Evolutionary conservation across 257 asterid species (phyloP).

Genomic region (Ajuga chamaepitys): DNA sequence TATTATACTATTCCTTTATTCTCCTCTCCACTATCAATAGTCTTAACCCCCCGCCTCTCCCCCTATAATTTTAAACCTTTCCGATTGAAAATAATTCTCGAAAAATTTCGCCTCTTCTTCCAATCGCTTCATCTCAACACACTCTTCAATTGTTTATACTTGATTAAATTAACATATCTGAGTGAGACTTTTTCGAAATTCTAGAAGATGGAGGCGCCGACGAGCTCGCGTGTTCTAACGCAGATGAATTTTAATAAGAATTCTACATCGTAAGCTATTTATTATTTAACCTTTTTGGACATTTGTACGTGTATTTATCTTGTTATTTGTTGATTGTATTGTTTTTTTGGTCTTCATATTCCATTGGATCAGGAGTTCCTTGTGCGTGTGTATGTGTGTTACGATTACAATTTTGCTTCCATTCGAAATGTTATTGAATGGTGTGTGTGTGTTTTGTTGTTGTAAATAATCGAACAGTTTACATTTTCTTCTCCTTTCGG

Average conservation of each 20-base stretch:
- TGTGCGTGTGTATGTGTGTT: not conserved
- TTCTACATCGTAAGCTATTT: slow-evolving; percentile 39
- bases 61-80: not conserved
- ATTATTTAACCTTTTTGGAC: not conserved
- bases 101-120: not conserved
- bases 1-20: not conserved
- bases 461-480: too few relatives aligned
- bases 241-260: slow-evolving; percentile 23
- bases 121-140: slow-evolving; percentile 6
- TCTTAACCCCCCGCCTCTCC: not conserved
- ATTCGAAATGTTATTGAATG: not conserved
- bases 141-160: not conserved
- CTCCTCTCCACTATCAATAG: not conserved
- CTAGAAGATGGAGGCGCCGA: slow-evolving; percentile 50
- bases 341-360: not conserved
- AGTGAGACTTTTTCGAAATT: not conserved
- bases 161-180: not conserved
- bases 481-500: too few relatives aligned
- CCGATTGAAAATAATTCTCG: not conserved
- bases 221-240: slow-evolving; percentile 37
- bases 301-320: not conserved
- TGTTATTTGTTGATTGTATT: not conserved
- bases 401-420: not conserved
- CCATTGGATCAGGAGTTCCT: not conserved
- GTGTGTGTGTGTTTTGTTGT: not conserved